phyloP scores from a whole-genome alignment of 352 stramenopile genomes.

The Phytophthora podocarpi region DNA sequence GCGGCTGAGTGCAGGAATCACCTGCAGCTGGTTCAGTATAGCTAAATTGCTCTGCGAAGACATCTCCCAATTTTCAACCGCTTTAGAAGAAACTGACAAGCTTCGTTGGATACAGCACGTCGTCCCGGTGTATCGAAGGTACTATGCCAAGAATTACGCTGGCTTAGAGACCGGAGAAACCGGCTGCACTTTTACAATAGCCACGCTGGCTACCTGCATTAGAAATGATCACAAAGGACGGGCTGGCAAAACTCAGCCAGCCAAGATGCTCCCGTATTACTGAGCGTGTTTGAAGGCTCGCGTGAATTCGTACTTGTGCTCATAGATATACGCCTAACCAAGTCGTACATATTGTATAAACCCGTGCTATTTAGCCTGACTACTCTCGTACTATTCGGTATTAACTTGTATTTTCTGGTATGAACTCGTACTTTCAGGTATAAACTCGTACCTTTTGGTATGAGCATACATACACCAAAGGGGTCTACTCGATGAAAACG shows the following conservation, averaged over 20 bases:
- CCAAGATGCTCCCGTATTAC: not conserved
- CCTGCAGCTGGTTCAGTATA: not conserved
- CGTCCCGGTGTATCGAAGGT: too few relatives aligned
- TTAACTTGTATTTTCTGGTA: not conserved
- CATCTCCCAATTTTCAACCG: not conserved
- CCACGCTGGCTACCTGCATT: not conserved
- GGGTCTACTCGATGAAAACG: not conserved
- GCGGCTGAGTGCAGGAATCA: not conserved
- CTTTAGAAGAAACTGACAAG: not conserved
- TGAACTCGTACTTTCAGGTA: constrained; percentile 8
- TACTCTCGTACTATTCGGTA: not conserved
- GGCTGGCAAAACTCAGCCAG: not conserved
- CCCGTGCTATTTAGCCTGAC: too few relatives aligned
- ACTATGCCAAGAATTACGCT: not conserved
- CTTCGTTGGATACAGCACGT: too few relatives aligned
- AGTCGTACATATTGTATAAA: too few relatives aligned
- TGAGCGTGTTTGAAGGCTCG: not conserved
- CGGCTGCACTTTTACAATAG: not conserved
- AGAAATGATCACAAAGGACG: not conserved
- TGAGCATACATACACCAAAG: not conserved
- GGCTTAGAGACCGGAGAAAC: not conserved
- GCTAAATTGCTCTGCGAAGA: not conserved
- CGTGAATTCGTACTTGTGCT: too few relatives aligned
- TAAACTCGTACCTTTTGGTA: constrained; percentile 3
- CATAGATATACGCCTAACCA: too few relatives aligned